Base-by-base conservation (phyloP, 2,329 filamentous ascomycete genomes). In the Diaporthe velutina region DNA sequence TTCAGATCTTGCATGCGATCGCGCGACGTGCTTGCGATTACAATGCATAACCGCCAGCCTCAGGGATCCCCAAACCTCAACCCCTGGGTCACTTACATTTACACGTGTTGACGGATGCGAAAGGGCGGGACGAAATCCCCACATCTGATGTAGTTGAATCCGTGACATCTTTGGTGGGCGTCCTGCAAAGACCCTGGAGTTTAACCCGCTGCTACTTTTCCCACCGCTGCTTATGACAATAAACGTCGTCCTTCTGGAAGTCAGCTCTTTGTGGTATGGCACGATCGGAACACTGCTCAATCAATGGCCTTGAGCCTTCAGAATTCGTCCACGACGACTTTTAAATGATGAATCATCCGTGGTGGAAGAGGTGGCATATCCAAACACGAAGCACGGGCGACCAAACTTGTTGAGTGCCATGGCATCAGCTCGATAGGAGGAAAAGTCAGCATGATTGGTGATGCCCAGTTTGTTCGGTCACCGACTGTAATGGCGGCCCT, bases 1-100 rank as follows among this genome's bases (percentile, higher is more conserved):
- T 72, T 61, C 48, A 54, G 64, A 68, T 54, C 64, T 68, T 19
- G 64, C 48, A 68, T 54, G 64, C 64, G 48, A 54, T 68, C 12
- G 45, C 38, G 64, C 48, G 48, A 68, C 45, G 64, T 54, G 61
- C n/a, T 50, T 67, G 30, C 48, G n/a, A 54, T n/a, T 54, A 68
- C 64, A 52, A 33, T 17, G 40, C 45, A 22, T 13, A 33, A 33
- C 40, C 28, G 40, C 60, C 17, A 30, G 64, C 48, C 40, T 15
- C 64, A 68, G 48, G 48, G 33, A 68, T 68, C 48, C 64, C 22
- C n/a, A 54, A 54, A 54, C 48, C 28, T 40, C 17, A 50, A 9
- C 22, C 48, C 33, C 30, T 28, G 45, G n/a, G 22, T 15, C 9
- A 7, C 17, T 3, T 25, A 25, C 6, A 7, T 33, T 8, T 22